A percentile compares a stretch with the other conserved stretches of the same genome.
phyloP scores from a whole-genome alignment of 345 rosid species.

The Euphorbia tirucalli region DNA sequence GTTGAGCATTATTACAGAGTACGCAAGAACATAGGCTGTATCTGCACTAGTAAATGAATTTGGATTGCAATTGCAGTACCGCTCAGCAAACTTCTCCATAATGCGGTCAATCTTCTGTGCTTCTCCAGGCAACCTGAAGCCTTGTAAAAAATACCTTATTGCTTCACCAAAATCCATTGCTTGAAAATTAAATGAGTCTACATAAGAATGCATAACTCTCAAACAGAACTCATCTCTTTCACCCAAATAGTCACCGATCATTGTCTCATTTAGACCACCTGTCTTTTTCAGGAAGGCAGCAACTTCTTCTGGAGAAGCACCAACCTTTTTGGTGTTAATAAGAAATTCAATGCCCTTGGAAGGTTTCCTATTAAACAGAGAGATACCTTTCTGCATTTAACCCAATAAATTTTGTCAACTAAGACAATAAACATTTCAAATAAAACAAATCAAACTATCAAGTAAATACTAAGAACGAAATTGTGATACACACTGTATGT shows the following conservation, averaged over 20 bases:
- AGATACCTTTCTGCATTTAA: conserved; percentile 82
- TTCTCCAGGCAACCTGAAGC: conserved; percentile 94
- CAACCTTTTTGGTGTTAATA: conserved; percentile 62
- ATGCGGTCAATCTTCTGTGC: conserved; percentile 99
- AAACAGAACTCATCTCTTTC: conserved; percentile 89
- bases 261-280: conserved; percentile 65
- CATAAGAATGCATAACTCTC: conserved; percentile 96
- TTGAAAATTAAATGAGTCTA: conserved; percentile 85
- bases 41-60: conserved; percentile 90
- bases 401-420: conserved; percentile 30
- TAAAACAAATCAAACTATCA: neutral
- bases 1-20: conserved; percentile 94
- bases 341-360: conserved; percentile 90
- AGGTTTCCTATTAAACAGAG: conserved; percentile 83
- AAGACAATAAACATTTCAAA: conserved; percentile 1
- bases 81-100: conserved; percentile 97
- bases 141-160: conserved; percentile 83
- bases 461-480: neutral
- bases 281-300: conserved; percentile 74
- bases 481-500: neutral
- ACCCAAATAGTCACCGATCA: conserved; percentile 96
- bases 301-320: conserved; percentile 79
- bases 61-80: conserved; percentile 91
- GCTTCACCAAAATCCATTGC: conserved; percentile 83
- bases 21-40: conserved; percentile 94